phyloP scores from a whole-genome alignment of 768 basidiomycete genomes.

The Leccinum uliginosum region DNA sequence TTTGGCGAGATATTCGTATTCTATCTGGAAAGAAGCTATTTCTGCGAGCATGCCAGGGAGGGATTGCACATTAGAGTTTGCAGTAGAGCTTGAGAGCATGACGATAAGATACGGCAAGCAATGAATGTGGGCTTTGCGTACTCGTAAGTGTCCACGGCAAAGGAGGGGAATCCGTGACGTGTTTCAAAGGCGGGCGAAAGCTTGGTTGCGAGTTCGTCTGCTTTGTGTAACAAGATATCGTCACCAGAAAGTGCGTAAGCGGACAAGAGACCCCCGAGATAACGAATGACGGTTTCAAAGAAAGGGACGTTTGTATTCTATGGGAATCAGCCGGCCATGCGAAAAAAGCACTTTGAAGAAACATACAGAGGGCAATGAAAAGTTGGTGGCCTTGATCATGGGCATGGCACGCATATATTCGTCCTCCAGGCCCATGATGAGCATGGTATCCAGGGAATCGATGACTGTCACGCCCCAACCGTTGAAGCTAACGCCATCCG shows the following conservation, averaged over 20 bases:
- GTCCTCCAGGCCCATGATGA: constrained; percentile 69
- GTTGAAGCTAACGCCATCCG: constrained; percentile 54
- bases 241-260: constrained; percentile 76
- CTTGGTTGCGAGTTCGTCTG: constrained; percentile 72
- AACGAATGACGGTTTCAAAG: constrained; percentile 87
- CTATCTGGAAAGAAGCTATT: constrained; percentile 76
- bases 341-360: not conserved
- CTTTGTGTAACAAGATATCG: constrained; percentile 55
- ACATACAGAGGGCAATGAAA: constrained; percentile 42
- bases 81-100: not conserved
- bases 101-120: not conserved
- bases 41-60: constrained; percentile 59
- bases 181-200: constrained; percentile 73
- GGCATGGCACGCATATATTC: constrained; percentile 66
- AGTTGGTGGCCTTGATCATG: constrained; percentile 46
- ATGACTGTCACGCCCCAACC: constrained; percentile 76
- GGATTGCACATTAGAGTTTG: not conserved
- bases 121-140: constrained; percentile 23
- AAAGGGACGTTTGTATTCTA: constrained; percentile 44
- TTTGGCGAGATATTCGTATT: constrained; percentile 80
- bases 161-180: constrained; percentile 65
- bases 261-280: constrained; percentile 83
- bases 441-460: constrained; percentile 84
- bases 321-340: constrained; percentile 2
- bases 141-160: constrained; percentile 62